phyloP scores from a whole-genome alignment of 169 alveolate species.

The Plasmodium cynomolgi region DNA sequence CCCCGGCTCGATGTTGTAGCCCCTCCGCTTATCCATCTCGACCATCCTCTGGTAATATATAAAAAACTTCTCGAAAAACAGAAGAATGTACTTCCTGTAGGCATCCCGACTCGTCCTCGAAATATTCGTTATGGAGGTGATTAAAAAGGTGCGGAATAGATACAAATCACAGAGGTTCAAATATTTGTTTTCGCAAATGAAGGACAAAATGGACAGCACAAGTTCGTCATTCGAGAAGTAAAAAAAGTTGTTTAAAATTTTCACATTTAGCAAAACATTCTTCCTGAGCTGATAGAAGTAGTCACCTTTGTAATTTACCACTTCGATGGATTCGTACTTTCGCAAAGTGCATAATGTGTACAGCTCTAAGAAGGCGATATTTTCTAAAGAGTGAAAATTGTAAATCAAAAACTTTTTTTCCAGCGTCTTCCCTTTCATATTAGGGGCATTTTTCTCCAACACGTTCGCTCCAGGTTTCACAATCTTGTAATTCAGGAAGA shows the following conservation, averaged over 20 bases:
- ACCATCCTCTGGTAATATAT: constrained; percentile 69
- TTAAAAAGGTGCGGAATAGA: constrained; percentile 54
- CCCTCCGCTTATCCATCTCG: constrained; percentile 20
- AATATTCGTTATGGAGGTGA: constrained; percentile 41
- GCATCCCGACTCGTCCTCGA: constrained; percentile 68
- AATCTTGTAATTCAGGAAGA: constrained; percentile 58
- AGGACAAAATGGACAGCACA: constrained; percentile 43
- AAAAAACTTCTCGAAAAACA: constrained; percentile 68
- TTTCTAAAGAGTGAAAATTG: constrained; percentile 61
- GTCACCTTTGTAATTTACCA: constrained; percentile 37
- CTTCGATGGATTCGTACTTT: constrained; percentile 21
- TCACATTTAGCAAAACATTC: constrained; percentile 46
- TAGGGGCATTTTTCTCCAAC: neutral
- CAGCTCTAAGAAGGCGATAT: constrained; percentile 49
- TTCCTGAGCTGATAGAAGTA: constrained; percentile 36
- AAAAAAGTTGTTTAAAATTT: constrained; percentile 33
- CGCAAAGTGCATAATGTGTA: constrained; percentile 63
- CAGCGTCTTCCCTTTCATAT: neutral
- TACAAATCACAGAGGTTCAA: constrained; percentile 62
- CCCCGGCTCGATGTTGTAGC: neutral
- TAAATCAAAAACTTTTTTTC: constrained; percentile 20
- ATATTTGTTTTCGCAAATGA: constrained; percentile 74
- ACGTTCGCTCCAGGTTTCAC: neutral
- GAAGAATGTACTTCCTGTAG: constrained; percentile 50
- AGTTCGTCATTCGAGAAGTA: constrained; percentile 65